phyloP scores from a whole-genome alignment of 768 basidiomycete genomes.

The Lactarius sanguifluus region DNA sequence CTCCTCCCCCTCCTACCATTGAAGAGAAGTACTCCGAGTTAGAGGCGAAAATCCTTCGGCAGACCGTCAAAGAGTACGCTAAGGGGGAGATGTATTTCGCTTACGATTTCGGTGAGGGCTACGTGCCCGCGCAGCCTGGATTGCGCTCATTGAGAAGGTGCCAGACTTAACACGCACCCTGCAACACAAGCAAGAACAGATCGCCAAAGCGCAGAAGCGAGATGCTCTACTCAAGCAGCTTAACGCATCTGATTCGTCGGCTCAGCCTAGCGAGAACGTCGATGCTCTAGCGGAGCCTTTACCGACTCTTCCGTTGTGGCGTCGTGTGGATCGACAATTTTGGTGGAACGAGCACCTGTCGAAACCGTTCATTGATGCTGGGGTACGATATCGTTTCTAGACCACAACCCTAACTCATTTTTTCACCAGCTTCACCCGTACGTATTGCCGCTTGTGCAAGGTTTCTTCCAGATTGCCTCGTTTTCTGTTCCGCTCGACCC shows the following conservation, averaged over 20 bases:
- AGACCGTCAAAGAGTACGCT: conserved; percentile 72
- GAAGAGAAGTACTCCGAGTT: conserved; percentile 75
- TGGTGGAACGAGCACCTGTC: conserved; percentile 96
- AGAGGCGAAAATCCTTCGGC: conserved; percentile 79
- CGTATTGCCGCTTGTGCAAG: conserved; percentile 90
- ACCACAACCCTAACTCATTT: neutral
- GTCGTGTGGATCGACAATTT: conserved; percentile 83
- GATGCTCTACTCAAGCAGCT: conserved; percentile 61
- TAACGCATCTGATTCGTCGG: conserved; percentile 44
- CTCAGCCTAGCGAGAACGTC: conserved; percentile 41
- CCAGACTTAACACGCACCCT: conserved; percentile 81
- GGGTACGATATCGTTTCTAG: conserved; percentile 49
- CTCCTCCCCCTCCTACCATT: conserved; percentile 57
- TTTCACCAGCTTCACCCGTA: conserved; percentile 71
- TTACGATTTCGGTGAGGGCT: conserved; percentile 70
- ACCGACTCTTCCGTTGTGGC: conserved; percentile 83
- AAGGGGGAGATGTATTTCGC: conserved; percentile 92
- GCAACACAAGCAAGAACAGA: conserved; percentile 73
- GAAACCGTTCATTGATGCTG: conserved; percentile 83
- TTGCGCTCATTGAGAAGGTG: neutral
- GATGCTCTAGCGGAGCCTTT: conserved; percentile 69
- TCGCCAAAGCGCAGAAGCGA: conserved; percentile 55
- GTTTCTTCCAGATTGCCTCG: conserved; percentile 76
- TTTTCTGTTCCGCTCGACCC: conserved; percentile 59
- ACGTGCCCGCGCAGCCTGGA: neutral